Evolutionary conservation across 208 protist genomes (phyloP).

Genomic region (Leishmania arabica): DNA sequence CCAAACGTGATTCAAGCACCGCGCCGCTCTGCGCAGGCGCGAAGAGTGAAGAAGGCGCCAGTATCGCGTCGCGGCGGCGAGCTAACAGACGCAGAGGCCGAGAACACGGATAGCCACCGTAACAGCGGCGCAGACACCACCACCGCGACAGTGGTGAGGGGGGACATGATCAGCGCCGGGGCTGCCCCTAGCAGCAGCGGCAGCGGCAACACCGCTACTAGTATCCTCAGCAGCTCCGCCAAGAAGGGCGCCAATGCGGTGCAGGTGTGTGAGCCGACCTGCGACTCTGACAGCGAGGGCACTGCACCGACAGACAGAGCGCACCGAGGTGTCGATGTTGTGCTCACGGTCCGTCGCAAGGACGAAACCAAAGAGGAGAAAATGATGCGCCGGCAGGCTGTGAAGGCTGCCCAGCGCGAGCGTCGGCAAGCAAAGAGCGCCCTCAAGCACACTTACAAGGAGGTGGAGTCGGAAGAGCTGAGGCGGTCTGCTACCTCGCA

Average conservation of each 20-base stretch:
- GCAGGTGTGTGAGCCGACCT: neutral
- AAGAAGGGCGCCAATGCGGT: neutral
- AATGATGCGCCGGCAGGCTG: constrained; percentile 73
- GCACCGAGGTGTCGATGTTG: neutral
- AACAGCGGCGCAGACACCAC: neutral
- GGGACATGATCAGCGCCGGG: constrained; percentile 16
- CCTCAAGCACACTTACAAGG: constrained; percentile 79
- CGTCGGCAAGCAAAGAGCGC: constrained; percentile 79
- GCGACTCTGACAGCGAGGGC: constrained; percentile 4
- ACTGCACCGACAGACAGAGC: neutral
- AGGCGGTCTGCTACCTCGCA: constrained; percentile 43
- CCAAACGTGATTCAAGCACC: constrained; percentile 84
- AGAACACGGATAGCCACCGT: neutral
- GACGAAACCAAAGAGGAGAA: constrained; percentile 88
- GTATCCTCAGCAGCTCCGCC: neutral
- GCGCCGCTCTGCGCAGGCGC: constrained; percentile 16
- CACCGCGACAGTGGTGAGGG: constrained; percentile 8
- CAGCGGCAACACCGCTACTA: neutral
- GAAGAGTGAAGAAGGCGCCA: constrained; percentile 28
- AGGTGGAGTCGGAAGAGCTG: constrained; percentile 65
- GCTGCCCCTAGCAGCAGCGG: neutral
- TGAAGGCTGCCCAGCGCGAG: constrained; percentile 77
- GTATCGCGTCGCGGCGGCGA: neutral
- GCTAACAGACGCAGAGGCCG: neutral
- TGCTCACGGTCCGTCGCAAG: constrained; percentile 44